Evolutionary conservation across 768 basidiomycete species (phyloP).

Genomic region (Agaricus subrufescens): DNA sequence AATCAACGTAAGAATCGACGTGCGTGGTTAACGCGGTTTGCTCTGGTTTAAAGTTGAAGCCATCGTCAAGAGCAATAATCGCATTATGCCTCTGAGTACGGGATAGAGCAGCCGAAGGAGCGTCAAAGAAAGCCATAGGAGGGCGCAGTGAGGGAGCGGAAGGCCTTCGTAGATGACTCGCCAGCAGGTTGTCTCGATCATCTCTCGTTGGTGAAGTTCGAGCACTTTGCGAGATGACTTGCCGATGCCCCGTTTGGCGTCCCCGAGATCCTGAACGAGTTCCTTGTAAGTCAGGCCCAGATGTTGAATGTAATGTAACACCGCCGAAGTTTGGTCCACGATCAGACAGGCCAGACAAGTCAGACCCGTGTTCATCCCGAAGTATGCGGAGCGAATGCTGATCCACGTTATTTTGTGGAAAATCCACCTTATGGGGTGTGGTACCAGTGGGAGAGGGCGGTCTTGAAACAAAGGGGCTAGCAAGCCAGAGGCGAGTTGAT

Average conservation of each 20-base stretch:
- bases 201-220: background rate
- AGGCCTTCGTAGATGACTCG: background rate
- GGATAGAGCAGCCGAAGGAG: background rate
- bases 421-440: background rate
- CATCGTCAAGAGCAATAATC: background rate
- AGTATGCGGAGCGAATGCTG: background rate
- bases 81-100: background rate
- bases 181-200: background rate
- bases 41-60: background rate
- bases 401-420: background rate
- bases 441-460: slow-evolving; percentile 18
- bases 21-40: background rate
- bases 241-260: background rate
- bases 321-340: slow-evolving; percentile 13
- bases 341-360: slow-evolving; percentile 6
- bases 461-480: slow-evolving; percentile 22
- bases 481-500: slow-evolving; percentile 15
- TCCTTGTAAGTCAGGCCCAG: no score
- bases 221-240: background rate
- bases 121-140: background rate
- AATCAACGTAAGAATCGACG: background rate
- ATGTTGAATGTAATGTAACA: slow-evolving; percentile 2
- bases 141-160: background rate
- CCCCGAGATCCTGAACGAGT: background rate
- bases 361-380: background rate